These are phyloP conservation scores for Sclerotinia minor DNA, from an alignment of 2,329 filamentous ascomycete species.

Conservation along the genomic window DNA sequence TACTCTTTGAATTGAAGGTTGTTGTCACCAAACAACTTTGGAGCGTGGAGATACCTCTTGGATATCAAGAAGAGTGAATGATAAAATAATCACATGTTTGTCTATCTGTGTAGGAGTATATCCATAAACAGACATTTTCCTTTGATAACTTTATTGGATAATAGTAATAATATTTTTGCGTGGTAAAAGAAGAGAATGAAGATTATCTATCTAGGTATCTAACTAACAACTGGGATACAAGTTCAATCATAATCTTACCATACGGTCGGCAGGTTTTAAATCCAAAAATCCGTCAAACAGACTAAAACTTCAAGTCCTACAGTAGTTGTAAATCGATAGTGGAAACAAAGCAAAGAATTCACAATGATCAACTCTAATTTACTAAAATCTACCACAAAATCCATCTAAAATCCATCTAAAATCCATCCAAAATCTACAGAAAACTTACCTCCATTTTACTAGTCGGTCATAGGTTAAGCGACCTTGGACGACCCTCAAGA, in stretches of 20 bases:
- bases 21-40: too few relatives aligned
- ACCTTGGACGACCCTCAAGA: conserved; percentile 15
- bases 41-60: too few relatives aligned
- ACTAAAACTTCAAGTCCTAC: too few relatives aligned
- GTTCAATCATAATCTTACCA: too few relatives aligned
- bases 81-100: neutral
- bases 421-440: too few relatives aligned
- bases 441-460: neutral
- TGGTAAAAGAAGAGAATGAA: too few relatives aligned
- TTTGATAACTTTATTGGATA: conserved; percentile 7
- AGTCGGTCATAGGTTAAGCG: conserved; percentile 20
- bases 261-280: too few relatives aligned
- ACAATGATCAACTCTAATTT: conserved; percentile 8
- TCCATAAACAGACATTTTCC: neutral
- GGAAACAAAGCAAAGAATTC: neutral
- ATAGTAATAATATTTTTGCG: neutral
- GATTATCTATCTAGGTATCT: too few relatives aligned
- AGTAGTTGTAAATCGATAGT: neutral
- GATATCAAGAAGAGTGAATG: neutral
- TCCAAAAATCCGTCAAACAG: too few relatives aligned
- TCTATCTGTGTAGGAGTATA: neutral
- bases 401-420: too few relatives aligned
- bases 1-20: too few relatives aligned
- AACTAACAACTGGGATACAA: too few relatives aligned
- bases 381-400: neutral